Evolutionary conservation across 805 yeast species (phyloP).

Genomic region (Maudiozyma bulderi): DNA sequence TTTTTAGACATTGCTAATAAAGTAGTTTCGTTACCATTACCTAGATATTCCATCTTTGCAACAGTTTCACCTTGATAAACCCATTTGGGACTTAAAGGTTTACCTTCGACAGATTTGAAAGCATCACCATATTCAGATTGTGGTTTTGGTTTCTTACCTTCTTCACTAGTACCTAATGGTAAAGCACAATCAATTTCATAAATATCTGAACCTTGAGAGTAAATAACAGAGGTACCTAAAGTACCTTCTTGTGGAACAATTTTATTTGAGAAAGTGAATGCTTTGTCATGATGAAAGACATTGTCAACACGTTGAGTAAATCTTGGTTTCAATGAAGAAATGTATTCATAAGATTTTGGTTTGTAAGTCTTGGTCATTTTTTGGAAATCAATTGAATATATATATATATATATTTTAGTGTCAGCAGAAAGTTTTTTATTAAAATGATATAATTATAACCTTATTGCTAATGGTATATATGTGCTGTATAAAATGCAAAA

Average conservation of each 20-base stretch:
- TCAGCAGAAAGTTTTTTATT: too few species aligned
- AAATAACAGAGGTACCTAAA: constrained; percentile 14
- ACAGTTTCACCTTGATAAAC: constrained; percentile 21
- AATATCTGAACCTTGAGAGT: constrained; percentile 22
- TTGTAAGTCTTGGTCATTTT: constrained; percentile 6
- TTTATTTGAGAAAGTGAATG: constrained; percentile 16
- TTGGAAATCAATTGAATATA: neutral
- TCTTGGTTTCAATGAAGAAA: constrained; percentile 29
- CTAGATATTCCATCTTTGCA: constrained; percentile 14
- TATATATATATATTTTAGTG: neutral
- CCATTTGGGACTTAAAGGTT: constrained; percentile 13
- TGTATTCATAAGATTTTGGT: constrained; percentile 50
- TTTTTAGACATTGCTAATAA: constrained; percentile 18
- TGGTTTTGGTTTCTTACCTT: constrained; percentile 14
- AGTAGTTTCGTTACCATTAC: constrained; percentile 31
- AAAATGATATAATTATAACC: too few species aligned
- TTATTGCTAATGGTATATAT: neutral
- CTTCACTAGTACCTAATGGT: constrained; percentile 13
- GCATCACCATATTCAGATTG: constrained; percentile 68
- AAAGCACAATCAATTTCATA: constrained; percentile 20
- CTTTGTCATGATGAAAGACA: constrained; percentile 13
- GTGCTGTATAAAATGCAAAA: neutral
- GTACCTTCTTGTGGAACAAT: constrained; percentile 20
- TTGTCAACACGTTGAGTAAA: constrained; percentile 25
- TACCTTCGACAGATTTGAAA: constrained; percentile 37